Evolutionary conservation across 2,329 filamentous ascomycete genomes (phyloP), one percentile per base, ranked within the genome.

Genomic region (Aspergillus piperis): DNA sequence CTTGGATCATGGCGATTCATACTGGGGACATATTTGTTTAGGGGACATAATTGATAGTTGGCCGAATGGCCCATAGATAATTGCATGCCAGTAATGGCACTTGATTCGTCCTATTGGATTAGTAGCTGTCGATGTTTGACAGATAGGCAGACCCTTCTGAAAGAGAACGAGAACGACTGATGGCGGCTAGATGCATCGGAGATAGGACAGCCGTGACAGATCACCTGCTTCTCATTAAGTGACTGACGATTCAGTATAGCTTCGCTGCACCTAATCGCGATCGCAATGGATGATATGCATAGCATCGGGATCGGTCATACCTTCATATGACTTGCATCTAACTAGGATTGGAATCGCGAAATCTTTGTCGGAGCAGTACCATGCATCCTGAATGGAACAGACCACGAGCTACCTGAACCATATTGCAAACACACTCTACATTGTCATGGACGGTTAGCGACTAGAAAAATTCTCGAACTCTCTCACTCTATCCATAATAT

Each of bases 41-140:
- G 54, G 50, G 53, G 36, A 66, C 60, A 66, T 66, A 63, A 63
- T 67, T 41, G 57, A 67, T 64, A 58, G 56, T 64, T 62, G 49
- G 49, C 61, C 58, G 11, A 41, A 47, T 36, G 38, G 58, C 53
- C 59, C 27, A 61, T 59, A 61, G 42, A 66, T 61, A 61, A 63
- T 61, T 58, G 57, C 57, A 56, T 59, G 19, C 57, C 47, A 36
- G 25, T 50, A n/a, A 17, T 50, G 47, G 47, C 47, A 50, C 47
- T 30, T 50, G 8, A 27, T 50, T 25, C n/a, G 39, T 42, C 11
- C 41, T 13, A 21, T 11, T 13, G 7, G 11, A 44, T 8, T 44
- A 8, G 11, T 23, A 23, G 41, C 7, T 21, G 19, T 21, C 23
- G 5, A 3, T 19, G 41, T 44, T 30, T 30, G 27, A 10, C 27